Evolutionary conservation across 2,329 filamentous ascomycete genomes (phyloP), one percentile per base, ranked within the genome.

Genomic region (Alternaria postmessia): DNA sequence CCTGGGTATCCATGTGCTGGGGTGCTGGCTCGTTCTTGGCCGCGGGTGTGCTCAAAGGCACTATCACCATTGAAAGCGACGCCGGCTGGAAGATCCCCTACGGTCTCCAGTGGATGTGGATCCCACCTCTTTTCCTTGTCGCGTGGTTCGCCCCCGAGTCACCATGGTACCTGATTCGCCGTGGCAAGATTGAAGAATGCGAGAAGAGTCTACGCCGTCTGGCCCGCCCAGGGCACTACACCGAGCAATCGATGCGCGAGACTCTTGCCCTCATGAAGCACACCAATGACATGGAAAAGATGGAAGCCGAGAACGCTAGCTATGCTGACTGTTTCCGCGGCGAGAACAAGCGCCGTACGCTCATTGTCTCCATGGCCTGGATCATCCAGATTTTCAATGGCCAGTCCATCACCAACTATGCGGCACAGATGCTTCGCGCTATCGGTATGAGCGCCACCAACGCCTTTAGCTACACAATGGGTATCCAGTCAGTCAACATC

Each of bases 261-360:
- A 94, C 90, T 0, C 83, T 95, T 59, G 88, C 90, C 67, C 93
- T 94, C 90, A 95, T 96, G 89, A 86, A 91, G 1, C 91, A 94
- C 72, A 95, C 92, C 1, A 92, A 90, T 1, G 89, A 89, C 0
- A 81, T 94, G 12, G 92, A 95, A 75, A 84, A 90, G 71, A 80
- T 86, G 76, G 89, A 91, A 39, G 42, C 52, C 49, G 80, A 81
- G 14, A 91, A 91, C 43, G 86, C 90, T 11, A 88, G 85, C 51
- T 95, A 94, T 77, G 79, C 85, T 69, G 92, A 95, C 75, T 95
- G 91, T 80, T 94, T 95, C 84, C 88, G 85, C 75, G 91, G 91
- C 11, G 84, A 52, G 39, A 57, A 61, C 53, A 52, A 36, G 46
- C 58, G 58, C 30, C 58, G 58, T 24, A 95, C 92, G 3, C 91